Percentiles rank a stretch among this genome's conserved stretches.
These are phyloP conservation scores for Capsella rubella DNA, from an alignment of 441 rosid species.

Conservation along the genomic window DNA sequence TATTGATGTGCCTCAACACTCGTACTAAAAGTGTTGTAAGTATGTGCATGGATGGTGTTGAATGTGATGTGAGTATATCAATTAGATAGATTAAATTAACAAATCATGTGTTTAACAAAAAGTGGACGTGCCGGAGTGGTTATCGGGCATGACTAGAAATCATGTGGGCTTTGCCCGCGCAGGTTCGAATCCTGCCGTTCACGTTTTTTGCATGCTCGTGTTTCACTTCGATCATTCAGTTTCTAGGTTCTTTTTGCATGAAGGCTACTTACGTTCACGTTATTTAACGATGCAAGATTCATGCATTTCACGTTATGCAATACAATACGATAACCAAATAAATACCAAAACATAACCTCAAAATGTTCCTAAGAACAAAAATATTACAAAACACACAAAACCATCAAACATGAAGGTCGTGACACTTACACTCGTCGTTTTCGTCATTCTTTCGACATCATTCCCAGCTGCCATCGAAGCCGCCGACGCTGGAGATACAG, in stretches of 20 bases:
- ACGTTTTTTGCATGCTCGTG: slow-evolving; percentile 43
- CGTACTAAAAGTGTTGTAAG: no score
- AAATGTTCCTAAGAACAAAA: background rate
- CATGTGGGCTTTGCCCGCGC: slow-evolving; percentile 57
- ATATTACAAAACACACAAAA: slow-evolving; percentile 7
- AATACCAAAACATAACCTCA: slow-evolving; percentile 29
- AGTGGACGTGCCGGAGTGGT: slow-evolving; percentile 39
- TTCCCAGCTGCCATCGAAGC: slow-evolving; percentile 26
- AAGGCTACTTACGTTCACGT: slow-evolving; percentile 41
- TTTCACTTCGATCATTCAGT: background rate
- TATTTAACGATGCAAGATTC: slow-evolving; percentile 7
- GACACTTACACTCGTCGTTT: slow-evolving; percentile 12
- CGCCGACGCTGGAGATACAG: slow-evolving; percentile 2
- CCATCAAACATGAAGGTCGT: slow-evolving; percentile 35
- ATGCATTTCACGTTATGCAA: slow-evolving; percentile 33
- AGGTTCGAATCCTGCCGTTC: slow-evolving; percentile 99
- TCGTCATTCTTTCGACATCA: slow-evolving; percentile 26
- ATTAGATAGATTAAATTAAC: no score
- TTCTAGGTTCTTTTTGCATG: slow-evolving; percentile 36
- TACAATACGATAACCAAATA: slow-evolving; percentile 19
- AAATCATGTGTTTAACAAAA: background rate
- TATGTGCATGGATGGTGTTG: no score
- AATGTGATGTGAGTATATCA: no score
- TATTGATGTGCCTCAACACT: no score
- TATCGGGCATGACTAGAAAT: slow-evolving; percentile 43